These are phyloP conservation scores for Dipteronia dyeriana DNA, from an alignment of 345 rosid genomes.

Conservation along the genomic window DNA sequence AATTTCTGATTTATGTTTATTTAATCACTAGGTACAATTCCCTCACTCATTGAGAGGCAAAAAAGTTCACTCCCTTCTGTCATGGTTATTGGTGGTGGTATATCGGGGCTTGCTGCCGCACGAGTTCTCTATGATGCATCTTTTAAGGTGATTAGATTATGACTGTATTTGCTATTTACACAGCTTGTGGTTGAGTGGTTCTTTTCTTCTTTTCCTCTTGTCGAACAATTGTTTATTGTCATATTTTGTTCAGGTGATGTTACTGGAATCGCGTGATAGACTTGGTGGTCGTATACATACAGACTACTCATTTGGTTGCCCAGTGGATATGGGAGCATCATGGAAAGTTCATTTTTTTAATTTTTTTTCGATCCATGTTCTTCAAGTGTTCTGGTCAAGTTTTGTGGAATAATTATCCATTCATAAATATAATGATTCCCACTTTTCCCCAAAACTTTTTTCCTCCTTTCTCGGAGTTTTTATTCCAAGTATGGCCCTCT, in stretches of 20 bases:
- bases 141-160: slow-evolving; percentile 48
- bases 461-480: background rate
- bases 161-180: background rate
- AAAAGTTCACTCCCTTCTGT: slow-evolving; percentile 57
- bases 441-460: background rate
- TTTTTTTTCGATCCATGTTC: background rate
- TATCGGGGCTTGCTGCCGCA: slow-evolving; percentile 91
- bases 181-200: background rate
- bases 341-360: slow-evolving; percentile 43
- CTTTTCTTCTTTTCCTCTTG: background rate
- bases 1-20: background rate
- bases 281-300: slow-evolving; percentile 93
- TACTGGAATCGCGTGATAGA: slow-evolving; percentile 84
- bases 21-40: slow-evolving; percentile 34
- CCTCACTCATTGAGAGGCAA: slow-evolving; percentile 45
- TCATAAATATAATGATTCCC: background rate
- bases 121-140: slow-evolving; percentile 65
- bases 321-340: slow-evolving; percentile 92
- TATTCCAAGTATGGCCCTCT: background rate
- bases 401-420: background rate
- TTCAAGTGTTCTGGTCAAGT: background rate
- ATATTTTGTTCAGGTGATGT: slow-evolving; percentile 49
- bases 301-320: slow-evolving; percentile 86
- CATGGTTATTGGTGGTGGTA: slow-evolving; percentile 84
- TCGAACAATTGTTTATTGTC: background rate